Conservation (phyloP, 1,139 yeast genomes). For the Suhomyces coccinellae region DNA sequence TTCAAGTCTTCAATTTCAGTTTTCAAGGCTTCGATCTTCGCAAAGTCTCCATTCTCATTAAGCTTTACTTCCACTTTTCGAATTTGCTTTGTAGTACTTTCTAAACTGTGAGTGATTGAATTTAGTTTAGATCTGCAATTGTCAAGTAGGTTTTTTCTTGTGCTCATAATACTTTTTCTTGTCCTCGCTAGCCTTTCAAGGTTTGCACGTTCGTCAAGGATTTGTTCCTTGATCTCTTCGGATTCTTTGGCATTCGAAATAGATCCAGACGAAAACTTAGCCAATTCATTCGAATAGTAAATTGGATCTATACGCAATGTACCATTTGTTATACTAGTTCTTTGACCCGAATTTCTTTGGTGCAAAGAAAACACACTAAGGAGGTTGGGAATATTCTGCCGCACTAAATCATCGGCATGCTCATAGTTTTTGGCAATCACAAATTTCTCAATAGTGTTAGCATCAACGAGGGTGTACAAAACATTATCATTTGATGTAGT, state of each 20-base stretch:
- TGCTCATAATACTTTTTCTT: conserved; percentile 12
- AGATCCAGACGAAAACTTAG: conserved; percentile 28
- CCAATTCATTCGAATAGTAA: conserved; percentile 33
- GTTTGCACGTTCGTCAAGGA: conserved; percentile 17
- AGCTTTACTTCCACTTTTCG: conserved; percentile 29
- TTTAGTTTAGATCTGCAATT: conserved; percentile 8
- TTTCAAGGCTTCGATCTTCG: conserved; percentile 33
- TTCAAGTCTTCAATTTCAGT: conserved; percentile 32
- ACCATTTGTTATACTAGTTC: conserved; percentile 38
- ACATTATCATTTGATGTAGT: conserved; percentile 55
- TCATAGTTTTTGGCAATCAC: conserved; percentile 52
- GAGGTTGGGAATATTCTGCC: conserved; percentile 35
- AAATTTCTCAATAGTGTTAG: conserved; percentile 57
- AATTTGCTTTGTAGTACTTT: conserved; percentile 13
- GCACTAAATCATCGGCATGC: conserved; percentile 49
- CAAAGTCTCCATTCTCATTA: conserved; percentile 37
- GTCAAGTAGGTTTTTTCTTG: conserved; percentile 9
- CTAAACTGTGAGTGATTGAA: conserved; percentile 8
- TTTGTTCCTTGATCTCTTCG: conserved; percentile 9
- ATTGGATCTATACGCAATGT: conserved; percentile 63
- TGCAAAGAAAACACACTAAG: conserved; percentile 46
- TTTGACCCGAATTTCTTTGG: conserved; percentile 43
- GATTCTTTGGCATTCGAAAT: conserved; percentile 17
- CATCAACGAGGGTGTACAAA: conserved; percentile 65
- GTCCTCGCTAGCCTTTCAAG: conserved; percentile 20